Evolutionary conservation across 306 rosid genomes (phyloP), one percentile per base, ranked within the genome.

Genomic region (Vigna hirtella): DNA sequence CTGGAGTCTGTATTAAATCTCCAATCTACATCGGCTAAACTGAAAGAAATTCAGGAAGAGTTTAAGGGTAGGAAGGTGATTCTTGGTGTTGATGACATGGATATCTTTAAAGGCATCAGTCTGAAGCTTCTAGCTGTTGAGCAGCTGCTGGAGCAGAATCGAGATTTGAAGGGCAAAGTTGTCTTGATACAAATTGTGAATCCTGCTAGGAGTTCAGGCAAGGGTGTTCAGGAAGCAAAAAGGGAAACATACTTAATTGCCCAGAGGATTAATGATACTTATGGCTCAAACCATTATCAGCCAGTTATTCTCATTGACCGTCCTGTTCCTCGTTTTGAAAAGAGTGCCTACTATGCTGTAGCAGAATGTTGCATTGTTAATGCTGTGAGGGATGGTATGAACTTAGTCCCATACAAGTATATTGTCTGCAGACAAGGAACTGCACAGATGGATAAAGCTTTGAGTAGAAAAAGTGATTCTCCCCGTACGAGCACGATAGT

Each of bases 361-460:
- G 93, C 96, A 42, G 96, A 93, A 64, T 90, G 97, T 67, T 91
- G 96, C 82, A 85, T 93, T 48, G 97, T 93, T 70, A 93, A 90
- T 77, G 93, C 93, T 26, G 92, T 93, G 58, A 82, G 91, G 85
- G 96, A 93, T 61, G 97, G 96, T 17, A 90, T 90, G 92, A 90
- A 93, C 83, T 88, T 93, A 63, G 96, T 89, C 57, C 97, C 97
- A 28, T 93, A 89, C 82, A 89, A 93, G 80, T 93, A 93, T 49
- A 83, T 87, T 66, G 96, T 89, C 64, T 90, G 93, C 73, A 84
- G 98, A 73, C 90, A 91, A 73, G 88, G 91, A 67, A 91, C 93
- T 79, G 77, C 82, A 6, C 66, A 47, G 66, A 77, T 87, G 82
- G 84, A 91, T 68, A 77, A 85, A 83, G 81, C 91, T 70, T 49